Base-by-base conservation (phyloP, 2,329 filamentous ascomycete genomes). In the Fusarium sp. region DNA sequence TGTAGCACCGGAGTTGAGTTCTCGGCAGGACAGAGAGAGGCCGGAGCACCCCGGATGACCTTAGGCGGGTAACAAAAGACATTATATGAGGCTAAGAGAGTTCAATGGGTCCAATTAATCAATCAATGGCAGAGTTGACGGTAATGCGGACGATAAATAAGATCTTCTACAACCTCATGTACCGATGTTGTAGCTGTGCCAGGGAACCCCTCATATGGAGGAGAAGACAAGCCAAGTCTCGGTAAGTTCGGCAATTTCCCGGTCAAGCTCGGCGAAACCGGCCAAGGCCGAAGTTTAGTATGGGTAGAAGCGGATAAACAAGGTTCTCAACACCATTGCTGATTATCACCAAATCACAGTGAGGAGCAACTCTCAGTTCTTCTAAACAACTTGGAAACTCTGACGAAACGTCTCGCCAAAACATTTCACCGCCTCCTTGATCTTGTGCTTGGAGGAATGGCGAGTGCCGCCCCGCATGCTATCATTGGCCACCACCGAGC, bases 171-270 rank as follows among this genome's bases (percentile, higher is more conserved):
- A 34, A 29, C n/a, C 50, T 56, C 16, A 7, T 9, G 18, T 10
- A 22, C 50, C 6, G n/a, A 56, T 20, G 50, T 34, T 56, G 29
- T 2, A 31, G 27, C 34, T 56, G 18, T 56, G 50, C 50, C 7
- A 34, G 50, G 11, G 18, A 56, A 31, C 50, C 50, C 27, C 50
- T 56, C 50, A 56, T 56, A 56, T 29, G 50, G 50, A 56, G 50
- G 27, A 56, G 29, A 35, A 13, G 50, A 56, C 50, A 34, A 56
- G 29, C 50, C 50, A 56, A 22, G 50, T 20, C 50, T 16, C 50
- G 50, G 50, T 22, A 56, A 56, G 50, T 56, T 56, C 50, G 50
- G 50, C 29, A 56, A 56, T 56, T 56, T 56, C 50, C 50, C 50
- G 50, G 50, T 56, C 50, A 56, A 56, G 50, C 50, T 56, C 50